Evolutionary conservation across 2,329 filamentous ascomycete species (phyloP).

Genomic region (Falciphora oryzae): DNA sequence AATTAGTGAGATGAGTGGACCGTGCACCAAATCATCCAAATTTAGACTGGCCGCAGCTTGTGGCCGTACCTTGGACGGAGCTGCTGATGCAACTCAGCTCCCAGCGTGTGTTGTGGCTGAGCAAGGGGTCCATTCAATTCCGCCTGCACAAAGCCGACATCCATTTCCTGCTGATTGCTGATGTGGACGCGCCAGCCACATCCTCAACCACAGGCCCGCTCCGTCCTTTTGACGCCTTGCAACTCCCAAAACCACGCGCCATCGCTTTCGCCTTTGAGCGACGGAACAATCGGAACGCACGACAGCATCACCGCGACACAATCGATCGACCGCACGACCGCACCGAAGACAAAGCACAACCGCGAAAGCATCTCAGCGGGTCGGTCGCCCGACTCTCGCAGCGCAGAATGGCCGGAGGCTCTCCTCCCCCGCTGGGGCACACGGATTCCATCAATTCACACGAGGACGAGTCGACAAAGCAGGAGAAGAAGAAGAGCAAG

Average conservation of each 20-base stretch:
- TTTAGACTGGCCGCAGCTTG: not conserved
- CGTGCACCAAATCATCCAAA: not conserved
- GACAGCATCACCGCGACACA: not conserved
- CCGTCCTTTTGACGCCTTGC: not conserved
- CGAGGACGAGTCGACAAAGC: constrained; percentile 41
- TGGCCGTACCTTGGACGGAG: not conserved
- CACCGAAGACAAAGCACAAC: not conserved
- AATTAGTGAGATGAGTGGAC: not conserved
- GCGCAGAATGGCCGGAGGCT: constrained; percentile 38
- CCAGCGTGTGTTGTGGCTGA: constrained; percentile 2
- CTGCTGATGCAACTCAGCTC: not conserved
- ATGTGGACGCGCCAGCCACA: not conserved
- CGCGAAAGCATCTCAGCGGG: constrained; percentile 5
- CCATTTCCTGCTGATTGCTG: not conserved
- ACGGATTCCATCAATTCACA: constrained; percentile 50
- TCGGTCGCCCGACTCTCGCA: constrained; percentile 13
- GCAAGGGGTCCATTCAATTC: not conserved
- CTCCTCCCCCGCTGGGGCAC: constrained; percentile 36
- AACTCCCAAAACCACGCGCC: not conserved
- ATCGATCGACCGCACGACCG: not conserved
- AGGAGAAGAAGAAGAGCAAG: constrained; percentile 72
- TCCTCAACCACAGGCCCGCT: not conserved
- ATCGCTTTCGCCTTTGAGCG: not conserved
- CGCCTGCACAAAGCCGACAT: not conserved
- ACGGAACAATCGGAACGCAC: not conserved